Base-by-base conservation (phyloP, 1,284 basidiomycete genomes). In the Ceratobasidium sp. region DNA sequence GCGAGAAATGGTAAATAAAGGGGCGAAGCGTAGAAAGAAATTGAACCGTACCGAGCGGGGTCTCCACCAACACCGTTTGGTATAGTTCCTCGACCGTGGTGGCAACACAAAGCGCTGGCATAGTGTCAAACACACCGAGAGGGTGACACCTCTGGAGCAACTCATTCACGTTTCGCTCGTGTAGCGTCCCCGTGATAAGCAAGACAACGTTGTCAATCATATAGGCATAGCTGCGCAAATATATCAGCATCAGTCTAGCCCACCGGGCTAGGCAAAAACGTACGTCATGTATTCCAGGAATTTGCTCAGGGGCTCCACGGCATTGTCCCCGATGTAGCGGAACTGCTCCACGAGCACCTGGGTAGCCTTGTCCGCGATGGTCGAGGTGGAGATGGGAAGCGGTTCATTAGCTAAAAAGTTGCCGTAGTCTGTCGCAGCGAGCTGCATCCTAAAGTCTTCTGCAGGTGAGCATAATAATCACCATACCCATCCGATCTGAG, bases 131-230 rank as follows among this genome's bases (percentile, higher is more conserved):
- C 53, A 95, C 89, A 24, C 98, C 98, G 19, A 99, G 86, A 0
- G 98, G 98, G 81, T 99, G 98, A 84, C 98, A 99, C 62, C 98
- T 89, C 79, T 98, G 95, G 49, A 99, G 85, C 9, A 99, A 88
- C 81, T 99, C 98, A 80, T 98, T 95, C 0, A 97, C 98, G 83
- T 99, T 97, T 77, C 98, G 88, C 83, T 98, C 97, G 81, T 99
- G 97, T 49, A 99, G 84, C 0, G 97, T 99, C 46, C 98, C 98
- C 22, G 98, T 98, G 77, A 99, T 99, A 80, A 99, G 88, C 65
- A 99, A 88, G 77, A 99, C 92, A 80, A 99, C 94, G 82, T 99
- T 99, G 89, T 99, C 98, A 80, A 99, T 99, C 98, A 99, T 99
- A 85, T 99, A 99, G 34, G 91, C 94, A 81, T 98, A 98, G 56